Conservation (phyloP, 306 rosid genomes). For the Erythrophleum fordii region DNA sequence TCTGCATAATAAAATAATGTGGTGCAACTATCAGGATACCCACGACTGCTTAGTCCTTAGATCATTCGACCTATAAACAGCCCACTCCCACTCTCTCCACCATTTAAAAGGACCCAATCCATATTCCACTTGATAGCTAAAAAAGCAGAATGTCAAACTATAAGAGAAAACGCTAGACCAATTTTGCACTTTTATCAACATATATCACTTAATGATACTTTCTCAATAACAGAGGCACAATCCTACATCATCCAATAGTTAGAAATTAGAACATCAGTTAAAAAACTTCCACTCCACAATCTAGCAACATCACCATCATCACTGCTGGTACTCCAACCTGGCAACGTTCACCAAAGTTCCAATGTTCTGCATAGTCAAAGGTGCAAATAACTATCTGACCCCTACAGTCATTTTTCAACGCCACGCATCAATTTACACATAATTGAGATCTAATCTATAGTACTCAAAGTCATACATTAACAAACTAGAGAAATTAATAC, state of each 20-base stretch:
- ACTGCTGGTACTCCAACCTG: constrained; percentile 30
- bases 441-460: constrained; percentile 39
- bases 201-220: neutral
- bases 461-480: constrained; percentile 26
- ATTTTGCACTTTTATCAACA: too few species aligned
- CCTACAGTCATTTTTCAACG: constrained; percentile 25
- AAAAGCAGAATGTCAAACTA: neutral
- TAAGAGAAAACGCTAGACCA: too few species aligned
- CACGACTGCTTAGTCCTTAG: neutral
- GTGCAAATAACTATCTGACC: constrained; percentile 1
- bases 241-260: constrained; percentile 5
- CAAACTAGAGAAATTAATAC: constrained; percentile 32
- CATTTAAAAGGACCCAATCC: constrained; percentile 33
- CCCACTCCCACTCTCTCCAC: neutral
- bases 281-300: neutral
- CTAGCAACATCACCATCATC: neutral
- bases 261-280: neutral
- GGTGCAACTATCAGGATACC: constrained; percentile 24
- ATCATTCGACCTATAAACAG: neutral
- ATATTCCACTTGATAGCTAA: constrained; percentile 14
- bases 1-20: neutral
- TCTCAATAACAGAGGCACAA: neutral
- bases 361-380: neutral
- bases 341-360: constrained; percentile 8
- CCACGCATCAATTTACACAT: constrained; percentile 18